Percentiles rank a stretch among this genome's conserved stretches.
phyloP scores from a whole-genome alignment of 805 yeast genomes.

The Kazachstania bromeliacearum region DNA sequence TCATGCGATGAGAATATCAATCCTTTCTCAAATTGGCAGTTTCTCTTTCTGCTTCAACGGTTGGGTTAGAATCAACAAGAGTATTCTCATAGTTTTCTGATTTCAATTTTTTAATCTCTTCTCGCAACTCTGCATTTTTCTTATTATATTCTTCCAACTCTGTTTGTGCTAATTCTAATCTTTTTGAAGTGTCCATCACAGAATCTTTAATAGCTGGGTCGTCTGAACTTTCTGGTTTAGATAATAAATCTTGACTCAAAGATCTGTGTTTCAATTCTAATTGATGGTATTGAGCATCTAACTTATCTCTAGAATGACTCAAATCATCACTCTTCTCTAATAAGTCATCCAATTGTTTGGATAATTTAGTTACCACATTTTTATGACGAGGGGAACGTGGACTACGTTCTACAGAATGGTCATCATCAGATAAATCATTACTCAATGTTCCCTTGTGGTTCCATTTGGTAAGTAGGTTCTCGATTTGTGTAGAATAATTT shows the following conservation, averaged over 20 bases:
- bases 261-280: conserved; percentile 24
- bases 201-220: neutral
- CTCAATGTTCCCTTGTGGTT: conserved; percentile 13
- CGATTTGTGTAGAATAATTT: conserved; percentile 23
- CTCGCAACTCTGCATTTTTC: conserved; percentile 43
- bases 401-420: neutral
- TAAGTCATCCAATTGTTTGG: conserved; percentile 48
- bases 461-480: conserved; percentile 22
- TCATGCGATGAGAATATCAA: too few species aligned
- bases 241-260: conserved; percentile 16
- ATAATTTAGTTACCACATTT: conserved; percentile 35
- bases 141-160: conserved; percentile 58
- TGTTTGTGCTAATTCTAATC: conserved; percentile 61
- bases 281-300: conserved; percentile 25
- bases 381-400: conserved; percentile 14
- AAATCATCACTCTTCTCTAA: conserved; percentile 38
- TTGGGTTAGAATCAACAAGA: too few species aligned
- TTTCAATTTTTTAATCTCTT: conserved; percentile 62
- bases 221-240: conserved; percentile 34
- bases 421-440: conserved; percentile 2
- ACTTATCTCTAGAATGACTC: conserved; percentile 26
- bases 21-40: too few species aligned
- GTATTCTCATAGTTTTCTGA: neutral
- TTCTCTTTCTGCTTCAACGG: too few species aligned
- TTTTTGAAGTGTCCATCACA: conserved; percentile 62